A percentile compares a stretch with the other conserved stretches of the same genome.
phyloP scores from a whole-genome alignment of 805 yeast genomes.

The Pichia californica region DNA sequence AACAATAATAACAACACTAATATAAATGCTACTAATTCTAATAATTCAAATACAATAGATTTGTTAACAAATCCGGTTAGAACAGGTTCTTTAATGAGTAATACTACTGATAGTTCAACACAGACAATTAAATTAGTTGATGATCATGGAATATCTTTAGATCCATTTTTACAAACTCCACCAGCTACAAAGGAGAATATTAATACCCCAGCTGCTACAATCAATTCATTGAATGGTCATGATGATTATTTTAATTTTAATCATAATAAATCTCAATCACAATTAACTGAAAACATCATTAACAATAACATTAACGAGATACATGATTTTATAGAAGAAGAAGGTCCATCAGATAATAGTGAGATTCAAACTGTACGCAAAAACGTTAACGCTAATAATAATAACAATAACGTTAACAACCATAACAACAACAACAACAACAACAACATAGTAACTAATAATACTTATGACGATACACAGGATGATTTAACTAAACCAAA shows the following conservation, averaged over 20 bases:
- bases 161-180: slow-evolving; percentile 18
- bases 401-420: not conserved
- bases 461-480: not conserved
- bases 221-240: not conserved
- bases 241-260: slow-evolving; percentile 13
- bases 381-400: slow-evolving; percentile 10
- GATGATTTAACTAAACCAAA: slow-evolving; percentile 11
- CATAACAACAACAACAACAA: not conserved
- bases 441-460: too few species aligned
- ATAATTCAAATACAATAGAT: too few species aligned
- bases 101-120: slow-evolving; percentile 8
- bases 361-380: slow-evolving; percentile 2
- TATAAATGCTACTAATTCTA: too few species aligned
- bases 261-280: too few species aligned
- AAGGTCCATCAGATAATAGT: not conserved
- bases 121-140: slow-evolving; percentile 18
- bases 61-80: not conserved
- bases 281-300: too few species aligned
- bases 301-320: too few species aligned
- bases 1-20: slow-evolving; percentile 6
- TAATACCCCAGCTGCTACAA: slow-evolving; percentile 3
- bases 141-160: slow-evolving; percentile 16
- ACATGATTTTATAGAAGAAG: too few species aligned
- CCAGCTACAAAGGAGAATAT: slow-evolving; percentile 13
- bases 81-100: not conserved